Base-by-base conservation (phyloP, 495 filamentous ascomycete genomes). In the Lasiosphaeria miniovina region DNA sequence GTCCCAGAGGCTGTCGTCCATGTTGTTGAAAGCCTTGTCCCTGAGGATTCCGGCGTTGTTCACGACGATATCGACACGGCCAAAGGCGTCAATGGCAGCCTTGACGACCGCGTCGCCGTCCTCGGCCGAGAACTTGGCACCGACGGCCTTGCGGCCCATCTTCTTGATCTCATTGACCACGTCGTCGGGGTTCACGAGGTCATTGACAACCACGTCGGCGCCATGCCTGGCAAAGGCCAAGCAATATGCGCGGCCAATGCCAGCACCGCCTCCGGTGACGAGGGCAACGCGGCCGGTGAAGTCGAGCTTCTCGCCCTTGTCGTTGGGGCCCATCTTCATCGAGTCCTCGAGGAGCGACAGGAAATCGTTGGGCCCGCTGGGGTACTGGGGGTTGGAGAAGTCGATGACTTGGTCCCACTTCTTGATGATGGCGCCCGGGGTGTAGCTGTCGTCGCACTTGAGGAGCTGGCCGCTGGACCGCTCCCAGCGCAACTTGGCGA, bases 21-120 rank as follows among this genome's bases (percentile, higher is more conserved):
- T 98, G 79, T 96, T 96, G 72, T 80, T 85, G 78, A 98, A 98
- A 40, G 94, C 93, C 84, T 97, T 98, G 81, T 98, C 94, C 55
- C 94, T 85, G 38, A 98, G 84, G 68, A 98, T 98, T 70, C 94
- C 94, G 49, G 94, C 94, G 69, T 98, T 98, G 84, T 98, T 98
- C 74, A 98, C 81, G 62, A 98, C 75, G 56, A 98, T 88, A 70
- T 98, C 94, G 66, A 98, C 84, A 55, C 95, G 90, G 65, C 94
- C 94, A 65, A 90, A 98, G 41, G 90, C 85, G 70, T 98, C 94
- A 65, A 98, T 96, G 58, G 92, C 91, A 58, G 80, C 85, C 81
- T 96, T 94, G 66, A 98, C 87, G 49, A 98, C 91, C 34, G 84
- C 86, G 49, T 96, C 93, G 54, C 94, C 94, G 60, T 98, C 92